phyloP scores from a whole-genome alignment of 148 eudicot genomes.

The Rhododendron ferrugineum region DNA sequence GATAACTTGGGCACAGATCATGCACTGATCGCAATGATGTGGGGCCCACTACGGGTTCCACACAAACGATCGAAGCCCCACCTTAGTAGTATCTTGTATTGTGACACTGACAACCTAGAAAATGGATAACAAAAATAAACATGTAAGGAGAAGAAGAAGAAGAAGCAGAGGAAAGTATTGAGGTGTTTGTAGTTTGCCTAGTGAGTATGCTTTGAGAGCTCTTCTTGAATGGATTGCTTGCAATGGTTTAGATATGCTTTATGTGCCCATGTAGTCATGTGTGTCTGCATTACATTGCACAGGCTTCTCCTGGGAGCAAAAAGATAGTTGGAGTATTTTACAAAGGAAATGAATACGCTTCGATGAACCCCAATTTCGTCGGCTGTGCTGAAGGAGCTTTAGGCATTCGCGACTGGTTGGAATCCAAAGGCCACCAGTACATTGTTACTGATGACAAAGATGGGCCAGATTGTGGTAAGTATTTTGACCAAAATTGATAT shows the following conservation, averaged over 20 bases:
- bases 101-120: too few relatives aligned
- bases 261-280: background rate
- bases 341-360: slow-evolving; percentile 88
- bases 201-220: background rate
- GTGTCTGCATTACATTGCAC: slow-evolving; percentile 6
- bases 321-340: slow-evolving; percentile 96
- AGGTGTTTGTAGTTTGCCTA: background rate
- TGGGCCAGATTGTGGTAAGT: slow-evolving; percentile 78
- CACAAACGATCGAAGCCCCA: too few relatives aligned
- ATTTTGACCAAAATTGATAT: background rate
- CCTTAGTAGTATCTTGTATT: too few relatives aligned
- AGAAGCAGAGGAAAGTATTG: too few relatives aligned
- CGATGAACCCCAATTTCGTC: slow-evolving; percentile 80
- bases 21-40: too few relatives aligned
- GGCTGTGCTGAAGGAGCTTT: slow-evolving; percentile 78
- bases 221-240: background rate
- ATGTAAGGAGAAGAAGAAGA: too few relatives aligned
- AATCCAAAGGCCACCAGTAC: slow-evolving; percentile 80
- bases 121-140: too few relatives aligned
- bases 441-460: slow-evolving; percentile 95
- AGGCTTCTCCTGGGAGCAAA: slow-evolving; percentile 86
- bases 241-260: background rate
- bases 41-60: too few relatives aligned
- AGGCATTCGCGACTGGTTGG: slow-evolving; percentile 90
- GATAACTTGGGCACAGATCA: too few relatives aligned